Evolutionary conservation across 192 early-diverging fungal genomes (phyloP), one percentile per base, ranked within the genome.

Genomic region (Geranomyces variabilis): DNA sequence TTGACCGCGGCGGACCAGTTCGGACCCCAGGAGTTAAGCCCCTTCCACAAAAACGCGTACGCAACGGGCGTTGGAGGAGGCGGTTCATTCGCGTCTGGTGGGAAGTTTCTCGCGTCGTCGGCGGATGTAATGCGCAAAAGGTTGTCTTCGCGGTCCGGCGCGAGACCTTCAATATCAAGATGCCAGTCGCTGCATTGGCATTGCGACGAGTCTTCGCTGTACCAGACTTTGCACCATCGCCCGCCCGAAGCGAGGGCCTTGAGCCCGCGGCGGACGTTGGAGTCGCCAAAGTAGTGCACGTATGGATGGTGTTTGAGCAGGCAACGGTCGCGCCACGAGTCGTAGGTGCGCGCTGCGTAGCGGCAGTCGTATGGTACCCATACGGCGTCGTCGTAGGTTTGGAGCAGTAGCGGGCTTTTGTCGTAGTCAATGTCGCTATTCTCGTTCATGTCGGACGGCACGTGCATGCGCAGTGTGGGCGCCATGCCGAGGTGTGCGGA

Each of bases 11-110:
- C 21, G 21, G 19, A 48, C 64, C 64, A 66, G 45, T 66, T 30
- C 7, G 64, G 64, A 24, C 64, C 64, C 64, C 64, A 66, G 34
- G 21, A 22, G 30, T 66, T 66, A 15, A 66, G 43, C 9, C 64
- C 64, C 30, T 66, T 66, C 64, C 64, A 66, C 45, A 66, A 41
- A 30, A 66, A 66, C 58, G 58, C 29, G 58, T 60, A 28, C 29
- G 29, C 58, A 17, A 28, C 15, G 3, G 58, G 17, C 17, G 17
- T 33, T 19, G 17, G 21, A 1, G 17, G 29, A 28, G 24, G 33
- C 43, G 34, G 21, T 41, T 0, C 34, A 9, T 33, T 31, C 61
- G 14, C 30, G 36, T 41, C 24, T 9, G 30, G 55, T 57, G 30
- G 24, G 55, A 17, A 29, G 19, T 30, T 57, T 57, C 55, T 9